Base-by-base conservation (phyloP, 129 eudicot species). In the Chrysanthemum lavandulifolium region DNA sequence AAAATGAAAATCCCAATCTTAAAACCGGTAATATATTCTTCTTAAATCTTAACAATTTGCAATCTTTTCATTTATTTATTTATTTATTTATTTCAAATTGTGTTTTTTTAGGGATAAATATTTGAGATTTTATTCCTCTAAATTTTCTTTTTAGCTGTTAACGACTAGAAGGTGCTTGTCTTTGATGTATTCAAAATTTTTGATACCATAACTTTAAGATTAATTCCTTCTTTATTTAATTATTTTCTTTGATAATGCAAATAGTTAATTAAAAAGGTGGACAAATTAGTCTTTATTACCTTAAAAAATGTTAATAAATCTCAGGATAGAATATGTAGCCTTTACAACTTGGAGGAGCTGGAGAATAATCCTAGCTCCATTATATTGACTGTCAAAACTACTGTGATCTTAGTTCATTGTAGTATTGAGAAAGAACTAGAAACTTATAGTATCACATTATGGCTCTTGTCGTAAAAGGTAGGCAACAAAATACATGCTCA, bases 401-500 rank as follows among this genome's bases (percentile, higher is more conserved):
- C 68, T 69, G 73, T 71, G 25, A 27, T 72, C 60, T 64, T 71
- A 51, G 61, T 54, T 52, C 81, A 71, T 65, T 55, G 5, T 62
- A 10, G 58, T 23, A 53, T 62, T 76, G 64, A 48, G 75, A 70
- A 68, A 69, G 33, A 19, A 68, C 63, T 76, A 68, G 66, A 77
- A 70, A 62, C 59, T 60, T 49, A 2, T 36, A 36, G 71, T 61
- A 6, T 52, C 14, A 33, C 36, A 49, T 43, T 12, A 78, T 78
- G 78, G 62, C 73, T 78, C 82, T 71, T 64, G 73, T 72, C 8
- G 13, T 47, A 43, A 78, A 72, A 72, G 73, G 82, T 78, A 78
- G 3, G 54, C 21, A 48, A 72, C 40, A 65, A 1, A 51, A 69
- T 51, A 10, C 47, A 27, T 61, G 58, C 29, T 77, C 51, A 19